Conservation (phyloP, 257 asterid genomes). For the Leonotis leonurus region DNA sequence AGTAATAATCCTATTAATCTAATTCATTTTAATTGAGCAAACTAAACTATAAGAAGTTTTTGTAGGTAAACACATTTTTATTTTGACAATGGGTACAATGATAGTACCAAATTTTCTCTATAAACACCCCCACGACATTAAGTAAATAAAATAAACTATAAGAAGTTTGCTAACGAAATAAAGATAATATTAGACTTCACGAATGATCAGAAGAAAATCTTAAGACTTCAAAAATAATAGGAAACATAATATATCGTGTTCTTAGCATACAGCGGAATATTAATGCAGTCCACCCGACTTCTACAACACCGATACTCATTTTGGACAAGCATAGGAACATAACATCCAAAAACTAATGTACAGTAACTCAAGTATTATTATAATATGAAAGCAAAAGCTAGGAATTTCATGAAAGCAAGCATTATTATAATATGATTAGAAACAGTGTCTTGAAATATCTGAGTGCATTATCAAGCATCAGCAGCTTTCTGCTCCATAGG, state of each 20-base stretch:
- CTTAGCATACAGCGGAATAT: neutral
- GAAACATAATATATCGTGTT: neutral
- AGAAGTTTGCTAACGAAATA: too few species aligned
- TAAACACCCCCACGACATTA: too few species aligned
- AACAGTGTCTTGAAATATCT: neutral
- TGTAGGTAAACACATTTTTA: too few species aligned
- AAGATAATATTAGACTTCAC: neutral
- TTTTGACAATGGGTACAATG: too few species aligned
- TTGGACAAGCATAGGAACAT: neutral
- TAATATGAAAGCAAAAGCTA: neutral
- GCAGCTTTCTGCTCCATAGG: constrained; percentile 42
- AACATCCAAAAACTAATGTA: neutral
- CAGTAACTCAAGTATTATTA: neutral
- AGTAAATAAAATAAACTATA: too few species aligned
- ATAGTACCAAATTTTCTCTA: too few species aligned
- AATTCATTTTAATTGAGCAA: too few species aligned
- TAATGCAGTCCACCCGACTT: neutral
- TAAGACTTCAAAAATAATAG: too few species aligned
- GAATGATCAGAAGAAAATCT: too few species aligned
- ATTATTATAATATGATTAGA: constrained; percentile 1
- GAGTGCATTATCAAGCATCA: constrained; percentile 34
- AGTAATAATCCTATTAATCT: too few species aligned
- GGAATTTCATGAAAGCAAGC: neutral
- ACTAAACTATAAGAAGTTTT: too few species aligned
- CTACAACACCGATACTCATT: neutral